These are phyloP conservation scores for Saccharomycopsis oosterbeekiorum DNA, from an alignment of 805 yeast species.

Conservation along the genomic window DNA sequence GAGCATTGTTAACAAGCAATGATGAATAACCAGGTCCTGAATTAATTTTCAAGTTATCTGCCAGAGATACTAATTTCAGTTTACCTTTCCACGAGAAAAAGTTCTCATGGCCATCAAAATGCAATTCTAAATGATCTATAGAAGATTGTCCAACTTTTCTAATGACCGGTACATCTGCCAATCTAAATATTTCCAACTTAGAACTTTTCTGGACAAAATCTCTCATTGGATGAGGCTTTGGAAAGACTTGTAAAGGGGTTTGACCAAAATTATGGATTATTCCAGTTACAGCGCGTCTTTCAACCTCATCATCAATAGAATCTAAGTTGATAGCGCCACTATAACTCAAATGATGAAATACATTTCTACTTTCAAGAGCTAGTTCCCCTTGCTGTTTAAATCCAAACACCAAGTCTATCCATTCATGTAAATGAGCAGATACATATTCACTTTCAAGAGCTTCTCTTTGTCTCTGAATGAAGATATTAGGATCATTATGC, in stretches of 20 bases:
- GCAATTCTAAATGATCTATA: constrained; percentile 36
- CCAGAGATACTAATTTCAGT: constrained; percentile 26
- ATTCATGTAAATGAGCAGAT: constrained; percentile 60
- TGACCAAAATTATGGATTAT: constrained; percentile 90
- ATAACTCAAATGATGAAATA: constrained; percentile 76
- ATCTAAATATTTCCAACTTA: constrained; percentile 25
- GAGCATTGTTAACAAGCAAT: constrained; percentile 30
- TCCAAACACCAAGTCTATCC: constrained; percentile 86
- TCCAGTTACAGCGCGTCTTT: constrained; percentile 67
- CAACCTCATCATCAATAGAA: constrained; percentile 59
- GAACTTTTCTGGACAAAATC: constrained; percentile 30
- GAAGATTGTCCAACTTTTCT: constrained; percentile 35
- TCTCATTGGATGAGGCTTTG: constrained; percentile 52
- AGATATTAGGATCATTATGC: constrained; percentile 60
- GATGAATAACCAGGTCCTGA: constrained; percentile 15
- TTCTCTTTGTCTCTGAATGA: constrained; percentile 65
- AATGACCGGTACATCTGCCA: constrained; percentile 30
- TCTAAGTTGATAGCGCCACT: constrained; percentile 78
- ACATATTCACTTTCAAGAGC: constrained; percentile 81
- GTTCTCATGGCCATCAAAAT: constrained; percentile 28
- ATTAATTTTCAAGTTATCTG: constrained; percentile 13
- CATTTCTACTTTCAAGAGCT: constrained; percentile 60
- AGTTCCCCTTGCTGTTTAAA: constrained; percentile 63
- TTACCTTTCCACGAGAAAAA: constrained; percentile 42
- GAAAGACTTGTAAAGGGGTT: constrained; percentile 69